Conservation (phyloP, 2,329 filamentous ascomycete species). For the Exophiala calicioides region DNA sequence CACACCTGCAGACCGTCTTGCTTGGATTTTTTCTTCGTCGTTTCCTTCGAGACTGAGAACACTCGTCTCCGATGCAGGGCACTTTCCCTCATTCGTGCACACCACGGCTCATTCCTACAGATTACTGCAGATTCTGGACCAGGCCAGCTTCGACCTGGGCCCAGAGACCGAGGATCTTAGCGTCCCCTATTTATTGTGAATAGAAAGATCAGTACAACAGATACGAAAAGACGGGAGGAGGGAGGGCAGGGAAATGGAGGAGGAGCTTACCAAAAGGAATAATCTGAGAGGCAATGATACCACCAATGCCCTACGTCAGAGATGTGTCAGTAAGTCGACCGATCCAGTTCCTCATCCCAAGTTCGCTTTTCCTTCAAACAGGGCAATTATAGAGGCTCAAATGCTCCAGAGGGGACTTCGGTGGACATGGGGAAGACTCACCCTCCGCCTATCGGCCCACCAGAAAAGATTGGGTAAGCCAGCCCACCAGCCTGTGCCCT, state of each 20-base stretch:
- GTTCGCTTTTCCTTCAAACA: too few species aligned
- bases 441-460: constrained; percentile 64
- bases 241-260: neutral
- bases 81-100: too few species aligned
- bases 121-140: constrained; percentile 18
- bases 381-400: too few species aligned
- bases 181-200: constrained; percentile 18
- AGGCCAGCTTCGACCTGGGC: constrained; percentile 29
- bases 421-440: constrained; percentile 9
- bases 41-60: too few species aligned
- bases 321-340: constrained; percentile 9
- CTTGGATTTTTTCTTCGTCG: too few species aligned
- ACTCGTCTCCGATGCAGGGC: too few species aligned
- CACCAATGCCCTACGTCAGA: constrained; percentile 27
- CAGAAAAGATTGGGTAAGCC: constrained; percentile 63
- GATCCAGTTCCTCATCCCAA: too few species aligned
- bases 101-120: too few species aligned
- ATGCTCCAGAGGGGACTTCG: neutral
- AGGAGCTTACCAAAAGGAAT: constrained; percentile 27
- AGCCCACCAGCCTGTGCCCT: constrained; percentile 57
- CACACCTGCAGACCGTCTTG: too few species aligned
- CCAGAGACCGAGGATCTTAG: constrained; percentile 30
- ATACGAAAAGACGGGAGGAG: neutral
- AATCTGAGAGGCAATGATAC: constrained; percentile 32
- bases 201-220: neutral